Base-by-base conservation (phyloP, 169 alveolate species). In the Plasmodium vivax region DNA sequence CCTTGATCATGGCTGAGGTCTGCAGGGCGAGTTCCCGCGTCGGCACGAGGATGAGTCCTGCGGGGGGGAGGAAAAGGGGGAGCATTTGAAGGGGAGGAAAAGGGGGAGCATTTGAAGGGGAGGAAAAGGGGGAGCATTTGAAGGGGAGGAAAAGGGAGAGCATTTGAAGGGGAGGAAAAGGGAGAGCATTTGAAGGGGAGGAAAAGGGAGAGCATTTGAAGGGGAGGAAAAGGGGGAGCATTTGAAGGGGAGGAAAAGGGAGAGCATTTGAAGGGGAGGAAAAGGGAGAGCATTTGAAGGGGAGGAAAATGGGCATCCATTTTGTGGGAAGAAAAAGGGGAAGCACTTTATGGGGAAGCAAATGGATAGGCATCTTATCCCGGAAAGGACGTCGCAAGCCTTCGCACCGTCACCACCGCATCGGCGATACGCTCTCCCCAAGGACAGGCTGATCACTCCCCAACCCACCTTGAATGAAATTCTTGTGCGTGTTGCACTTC, bases 21-120 rank as follows among this genome's bases (percentile, higher is more conserved):
- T 98, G 99, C 87, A 98, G 96, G 32, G 99, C 99, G 43, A 98
- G 97, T 96, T 99, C 99, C 91, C 99, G 97, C 9, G 99, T 98
- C 58, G 99, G 99, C 14, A 98, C 99, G 51, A 99, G 96, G 79
- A 98, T 99, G 91, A 98, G 97, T 51, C 99, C 99, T 95, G 97
- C 82, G 1, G 95, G 87, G 74, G 47, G 82, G 6, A 45, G 30
- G 43, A 43, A 58, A 68, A 10, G 16, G 5, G 82, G 71, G 77
- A 34, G 74, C 34, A 87, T 36, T 23, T 68, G 7, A 14, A 83
- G 83, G 62, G 94, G 92, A 45, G 38, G 84, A 56, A 79, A 85
- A 73, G 2, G 45, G 7, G 45, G 2, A 38, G 45, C 9, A 34
- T n/a, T n/a, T n/a, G n/a, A n/a, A n/a, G n/a, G n/a, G n/a, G n/a